Conservation (phyloP, 202 grass and related monocot species). For the Panicum virgatum region DNA sequence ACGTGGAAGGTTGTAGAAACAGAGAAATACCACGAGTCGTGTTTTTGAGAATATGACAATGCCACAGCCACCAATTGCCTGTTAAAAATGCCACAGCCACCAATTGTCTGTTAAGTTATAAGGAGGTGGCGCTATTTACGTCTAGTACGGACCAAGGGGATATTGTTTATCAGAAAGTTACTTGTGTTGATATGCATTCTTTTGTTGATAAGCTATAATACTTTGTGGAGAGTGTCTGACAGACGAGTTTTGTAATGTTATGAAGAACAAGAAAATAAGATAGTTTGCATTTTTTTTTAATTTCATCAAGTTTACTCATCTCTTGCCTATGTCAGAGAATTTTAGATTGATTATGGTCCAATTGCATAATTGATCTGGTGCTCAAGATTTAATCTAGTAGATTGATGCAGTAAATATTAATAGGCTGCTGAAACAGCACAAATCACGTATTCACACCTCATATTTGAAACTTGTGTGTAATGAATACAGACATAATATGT, state of each 20-base stretch:
- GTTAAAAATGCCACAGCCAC: slow-evolving; percentile 17
- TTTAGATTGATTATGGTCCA: neutral
- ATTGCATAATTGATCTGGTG: neutral
- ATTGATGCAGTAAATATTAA: neutral
- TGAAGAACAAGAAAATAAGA: slow-evolving; percentile 37
- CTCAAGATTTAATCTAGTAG: neutral
- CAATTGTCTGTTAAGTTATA: slow-evolving; percentile 40
- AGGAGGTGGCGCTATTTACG: slow-evolving; percentile 43
- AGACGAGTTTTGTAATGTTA: slow-evolving; percentile 66
- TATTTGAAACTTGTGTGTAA: neutral
- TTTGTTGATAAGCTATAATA: slow-evolving; percentile 61
- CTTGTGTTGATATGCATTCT: slow-evolving; percentile 58
- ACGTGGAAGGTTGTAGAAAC: slow-evolving; percentile 32
- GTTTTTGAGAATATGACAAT: slow-evolving; percentile 40
- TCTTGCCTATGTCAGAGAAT: neutral
- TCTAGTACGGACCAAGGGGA: slow-evolving; percentile 49
- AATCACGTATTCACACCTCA: neutral
- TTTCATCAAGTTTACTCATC: neutral
- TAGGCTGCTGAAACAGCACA: neutral
- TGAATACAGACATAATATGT: too few relatives aligned
- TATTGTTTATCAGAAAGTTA: slow-evolving; percentile 48
- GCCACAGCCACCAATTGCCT: too few relatives aligned
- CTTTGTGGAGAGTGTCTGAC: slow-evolving; percentile 48
- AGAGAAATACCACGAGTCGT: neutral
- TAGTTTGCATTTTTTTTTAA: slow-evolving; percentile 37